Evolutionary conservation across 1,139 yeast genomes (phyloP).

Genomic region (Lizanozyma gosingica): DNA sequence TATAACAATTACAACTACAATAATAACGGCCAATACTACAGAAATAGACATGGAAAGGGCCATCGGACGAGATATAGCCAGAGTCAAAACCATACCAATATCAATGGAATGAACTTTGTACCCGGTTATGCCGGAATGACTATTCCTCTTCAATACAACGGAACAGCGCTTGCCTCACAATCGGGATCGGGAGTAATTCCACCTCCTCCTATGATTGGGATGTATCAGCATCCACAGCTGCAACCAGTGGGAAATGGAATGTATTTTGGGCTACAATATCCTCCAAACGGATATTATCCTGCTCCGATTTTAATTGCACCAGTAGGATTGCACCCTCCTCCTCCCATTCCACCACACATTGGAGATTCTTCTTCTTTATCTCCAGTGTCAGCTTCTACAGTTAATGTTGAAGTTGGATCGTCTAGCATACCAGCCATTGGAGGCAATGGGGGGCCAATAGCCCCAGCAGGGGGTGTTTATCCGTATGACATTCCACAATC

Average conservation of each 20-base stretch:
- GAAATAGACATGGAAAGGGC: not conserved
- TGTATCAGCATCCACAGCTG: slow-evolving; percentile 1
- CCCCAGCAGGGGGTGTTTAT: too few species aligned
- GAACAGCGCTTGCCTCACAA: not conserved
- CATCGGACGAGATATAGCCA: not conserved
- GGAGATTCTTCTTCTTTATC: too few species aligned
- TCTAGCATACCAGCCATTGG: slow-evolving; percentile 3
- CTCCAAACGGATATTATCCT: slow-evolving; percentile 1
- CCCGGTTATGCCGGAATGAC: not conserved
- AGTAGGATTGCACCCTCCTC: slow-evolving; percentile 3
- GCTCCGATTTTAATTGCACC: not conserved
- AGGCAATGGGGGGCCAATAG: slow-evolving; percentile 1
- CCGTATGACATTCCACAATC: too few species aligned
- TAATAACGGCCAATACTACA: too few species aligned
- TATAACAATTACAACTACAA: not conserved
- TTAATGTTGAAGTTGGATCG: too few species aligned
- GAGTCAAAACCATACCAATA: not conserved
- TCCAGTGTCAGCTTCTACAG: too few species aligned
- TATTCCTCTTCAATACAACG: not conserved
- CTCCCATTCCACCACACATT: slow-evolving; percentile 3
- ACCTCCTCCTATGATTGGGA: slow-evolving; percentile 3
- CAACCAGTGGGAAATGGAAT: not conserved
- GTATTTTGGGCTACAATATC: not conserved
- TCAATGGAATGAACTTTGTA: not conserved
- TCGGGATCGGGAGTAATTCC: not conserved